Base-by-base conservation (phyloP, 148 eudicot genomes). In the Rhododendron simsii region DNA sequence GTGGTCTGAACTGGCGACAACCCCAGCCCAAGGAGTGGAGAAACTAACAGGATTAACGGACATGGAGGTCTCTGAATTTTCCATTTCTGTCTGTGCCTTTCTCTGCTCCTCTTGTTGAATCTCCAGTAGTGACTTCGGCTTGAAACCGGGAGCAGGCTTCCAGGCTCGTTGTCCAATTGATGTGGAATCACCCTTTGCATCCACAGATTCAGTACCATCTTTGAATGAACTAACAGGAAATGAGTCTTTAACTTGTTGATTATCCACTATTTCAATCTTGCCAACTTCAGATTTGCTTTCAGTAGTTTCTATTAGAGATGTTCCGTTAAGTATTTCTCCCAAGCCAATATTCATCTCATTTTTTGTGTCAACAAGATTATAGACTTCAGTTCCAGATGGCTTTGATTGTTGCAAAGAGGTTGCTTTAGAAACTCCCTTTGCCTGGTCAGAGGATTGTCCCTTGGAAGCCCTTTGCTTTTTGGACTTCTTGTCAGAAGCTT, bases 41-140 rank as follows among this genome's bases (percentile, higher is more conserved):
- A 87, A 63, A 87, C 80, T 89, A 80, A 85, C 55, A 67, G 98
- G 91, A 76, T 89, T 87, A 63, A 91, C 85, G 48, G 98, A 87
- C 21, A 91, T 84, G 48, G 95, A 80, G 73, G 89, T 88, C 26
- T 90, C 90, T 71, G 93, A 84, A 86, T 78, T 87, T 15, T 89
- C 88, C 77, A 53, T 75, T 84, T 92, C 95, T 85, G 84, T 84
- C 26, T 92, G 93, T 23, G 89, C 94, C 86, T 89, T 94, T 77
- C 84, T 89, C 86, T 95, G 95, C 88, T 98, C 98, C 88, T 98
- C 99, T 88, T 93, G 93, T 73, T 98, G 99, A 90, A 95, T 98
- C 90, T 98, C 99, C 79, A 93, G n/a, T 13, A 98, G 88, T 55
- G 98, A 93, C 87, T 93, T 95, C 21, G 99, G 98, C 92, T 94